A percentile compares a stretch with the other conserved stretches of the same genome.
Evolutionary conservation across 2,329 filamentous ascomycete species (phyloP).

Genomic region (Paraphaeosphaeria minitans): DNA sequence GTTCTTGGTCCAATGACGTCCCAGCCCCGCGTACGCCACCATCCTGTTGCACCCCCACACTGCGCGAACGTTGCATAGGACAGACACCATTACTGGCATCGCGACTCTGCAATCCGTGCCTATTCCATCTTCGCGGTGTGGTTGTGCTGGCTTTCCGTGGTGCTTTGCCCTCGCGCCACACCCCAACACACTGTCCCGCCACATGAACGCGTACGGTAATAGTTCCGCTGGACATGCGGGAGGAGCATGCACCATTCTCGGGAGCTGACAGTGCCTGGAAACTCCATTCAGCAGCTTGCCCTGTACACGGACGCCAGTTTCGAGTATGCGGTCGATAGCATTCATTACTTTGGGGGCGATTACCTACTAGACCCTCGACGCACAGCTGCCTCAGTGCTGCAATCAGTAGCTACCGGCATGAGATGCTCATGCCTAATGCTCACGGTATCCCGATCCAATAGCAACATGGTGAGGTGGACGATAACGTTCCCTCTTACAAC

Average conservation of each 20-base stretch:
- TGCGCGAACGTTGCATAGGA: background rate
- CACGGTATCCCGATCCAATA: constrained; percentile 60
- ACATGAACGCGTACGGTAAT: constrained; percentile 26
- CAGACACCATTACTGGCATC: background rate
- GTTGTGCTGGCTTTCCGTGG: constrained; percentile 12
- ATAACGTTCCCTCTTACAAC: constrained; percentile 64
- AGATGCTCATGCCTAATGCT: constrained; percentile 59
- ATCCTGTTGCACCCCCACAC: background rate
- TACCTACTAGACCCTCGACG: constrained; percentile 63
- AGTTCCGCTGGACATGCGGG: constrained; percentile 18
- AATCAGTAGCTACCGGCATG: constrained; percentile 60
- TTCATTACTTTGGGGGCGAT: constrained; percentile 62
- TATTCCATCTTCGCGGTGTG: background rate
- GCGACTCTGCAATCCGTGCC: constrained; percentile 8
- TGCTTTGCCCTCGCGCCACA: constrained; percentile 13
- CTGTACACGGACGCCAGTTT: constrained; percentile 56
- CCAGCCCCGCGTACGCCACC: constrained; percentile 15
- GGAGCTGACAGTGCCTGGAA: constrained; percentile 47
- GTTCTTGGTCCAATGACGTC: constrained; percentile 24
- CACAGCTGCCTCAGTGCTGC: constrained; percentile 55
- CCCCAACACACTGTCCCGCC: constrained; percentile 9
- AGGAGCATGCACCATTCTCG: constrained; percentile 37
- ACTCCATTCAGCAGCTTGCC: constrained; percentile 43
- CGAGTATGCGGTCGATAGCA: constrained; percentile 59
- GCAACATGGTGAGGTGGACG: constrained; percentile 62